Base-by-base conservation (phyloP, 2,329 filamentous ascomycete genomes). In the Sporothrix humicola region DNA sequence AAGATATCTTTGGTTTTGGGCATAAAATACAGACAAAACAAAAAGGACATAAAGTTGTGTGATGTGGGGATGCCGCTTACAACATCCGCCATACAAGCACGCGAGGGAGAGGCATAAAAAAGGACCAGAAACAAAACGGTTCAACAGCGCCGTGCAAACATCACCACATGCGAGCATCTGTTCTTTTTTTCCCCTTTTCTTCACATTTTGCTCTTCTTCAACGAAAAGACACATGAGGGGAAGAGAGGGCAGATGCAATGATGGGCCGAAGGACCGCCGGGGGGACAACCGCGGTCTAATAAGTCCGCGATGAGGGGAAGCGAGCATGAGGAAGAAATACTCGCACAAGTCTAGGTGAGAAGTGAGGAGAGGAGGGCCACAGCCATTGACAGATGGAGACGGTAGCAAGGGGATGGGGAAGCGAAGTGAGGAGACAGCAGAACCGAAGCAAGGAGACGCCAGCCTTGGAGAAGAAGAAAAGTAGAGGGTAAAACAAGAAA, bases 201-300 rank as follows among this genome's bases (percentile, higher is more conserved):
- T 37, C 31, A 37, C 7, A 37, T 42, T n/a, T 52, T n/a, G 10
- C n/a, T 17, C 48, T 17, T 20, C 23, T 23, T 61, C 26, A 23
- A 56, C 8, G 15, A 58, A 6, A 48, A 48, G 3, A 48, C 31
- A 58, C 52, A 70, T n/a, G 52, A 70, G 69, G 52, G 42, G 44
- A 50, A 59, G 20, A 23, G 8, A 52, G 23, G 69, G 50, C 42
- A 37, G 54, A 37, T 61, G 31, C 48, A 54, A 13, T 42, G 42
- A 54, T 72, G 58, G 69, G 69, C 69, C 69, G 69, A 72, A 72
- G 69, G 58, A 72, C 58, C 58, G 69, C 69, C 69, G 69, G 69
- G 56, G 52, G 44, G 69, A 44, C 69, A 72, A n/a, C 69, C 69
- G 69, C 56, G 69, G 69, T n/a, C 54, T 42, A 46, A 69, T 23